Base-by-base conservation (phyloP, 2,329 filamentous ascomycete species). In the Monilinia aucupariae region DNA sequence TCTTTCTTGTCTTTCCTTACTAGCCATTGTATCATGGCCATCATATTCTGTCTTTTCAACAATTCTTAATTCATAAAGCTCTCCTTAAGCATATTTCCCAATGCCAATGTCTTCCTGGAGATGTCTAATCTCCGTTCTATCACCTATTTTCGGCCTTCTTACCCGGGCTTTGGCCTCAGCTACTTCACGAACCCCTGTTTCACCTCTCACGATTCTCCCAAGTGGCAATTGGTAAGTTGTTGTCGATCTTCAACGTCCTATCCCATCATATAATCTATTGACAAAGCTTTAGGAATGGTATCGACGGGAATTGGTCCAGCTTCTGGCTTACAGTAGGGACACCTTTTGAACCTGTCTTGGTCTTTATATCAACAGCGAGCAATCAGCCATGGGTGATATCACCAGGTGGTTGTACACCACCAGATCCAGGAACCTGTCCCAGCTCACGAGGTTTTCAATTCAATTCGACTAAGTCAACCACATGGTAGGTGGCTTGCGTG, bases 231-330 rank as follows among this genome's bases (percentile, higher is more conserved):
- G 61, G 61, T 63, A 52, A 59, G 61, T 63, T 8, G 13, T 41
- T 52, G 52, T 48, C 52, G 34, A 62, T 43, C 25, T n/a, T 41
- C 20, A 62, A 49, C 12, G 3, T 22, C 34, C 13, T 12, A 34
- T 25, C 27, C 50, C 9, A 50, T 5, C 6, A 15, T 49, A 10
- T 39, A 43, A 37, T 4, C 22, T 47, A 22, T 49, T 63, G 34
- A 63, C 54, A 30, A n/a, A 20, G 32, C 37, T 30, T 27, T n/a
- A 64, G 62, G 62, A 54, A 61, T 54, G 62, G 62, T 32, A 61
- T 61, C 43, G 87, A 90, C 71, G 87, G 87, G 7, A 81, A 81
- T 64, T 92, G 89, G 89, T 90, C 86, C 17, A 83, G 86, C 10
- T 85, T 90, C 67, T 78, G 77, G 20, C 77, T 91, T 63, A 81